Base-by-base conservation (phyloP, 306 rosid species). In the Gastrolobium bilobum region DNA sequence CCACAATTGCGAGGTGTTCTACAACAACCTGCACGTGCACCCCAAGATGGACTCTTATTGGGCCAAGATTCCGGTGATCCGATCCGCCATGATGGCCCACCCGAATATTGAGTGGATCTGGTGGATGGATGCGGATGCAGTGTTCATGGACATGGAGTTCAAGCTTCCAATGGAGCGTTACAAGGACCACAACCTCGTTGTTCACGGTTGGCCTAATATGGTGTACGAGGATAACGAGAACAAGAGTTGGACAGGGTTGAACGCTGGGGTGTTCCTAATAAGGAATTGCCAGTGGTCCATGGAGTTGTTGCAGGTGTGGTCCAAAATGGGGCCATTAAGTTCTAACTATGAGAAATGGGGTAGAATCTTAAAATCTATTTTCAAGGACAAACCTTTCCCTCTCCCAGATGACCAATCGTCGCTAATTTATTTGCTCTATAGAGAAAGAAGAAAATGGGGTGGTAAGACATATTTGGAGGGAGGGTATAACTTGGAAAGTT, bases 231-330 rank as follows among this genome's bases (percentile, higher is more conserved):
- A 85, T 0, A 58, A 10, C 5, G 81, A 56, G 0, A 68, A 77
- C 5, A 77, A 80, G 48, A 89, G 92, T 39, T 83, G 90, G 87
- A 87, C 88, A 3, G 84, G 89, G 2, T 57, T 89, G 0, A 87
- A 87, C 7, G 62, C 89, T 0, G 86, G 89, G 0, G 78, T 67
- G 0, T 11, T 68, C 5, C 52, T 86, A 3, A 82, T 84, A 2
- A 33, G 89, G 31, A 89, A 83, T 10, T 89, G 89, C 15, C 85
- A 89, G 3, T 87, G 90, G 90, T 65, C 90, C 26, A 74, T 87
- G 86, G 88, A 87, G 34, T 68, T 87, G 4, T 54, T 83, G n/a
- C 7, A 85, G 4, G 71, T 4, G 4, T 89, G 91, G 93, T 60
- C 88, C 76, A 40, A n/a, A 13, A 85, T 87, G 82, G 89, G 91